Base-by-base conservation (phyloP, 495 filamentous ascomycete species). In the Beverwykella pulmonaria region DNA sequence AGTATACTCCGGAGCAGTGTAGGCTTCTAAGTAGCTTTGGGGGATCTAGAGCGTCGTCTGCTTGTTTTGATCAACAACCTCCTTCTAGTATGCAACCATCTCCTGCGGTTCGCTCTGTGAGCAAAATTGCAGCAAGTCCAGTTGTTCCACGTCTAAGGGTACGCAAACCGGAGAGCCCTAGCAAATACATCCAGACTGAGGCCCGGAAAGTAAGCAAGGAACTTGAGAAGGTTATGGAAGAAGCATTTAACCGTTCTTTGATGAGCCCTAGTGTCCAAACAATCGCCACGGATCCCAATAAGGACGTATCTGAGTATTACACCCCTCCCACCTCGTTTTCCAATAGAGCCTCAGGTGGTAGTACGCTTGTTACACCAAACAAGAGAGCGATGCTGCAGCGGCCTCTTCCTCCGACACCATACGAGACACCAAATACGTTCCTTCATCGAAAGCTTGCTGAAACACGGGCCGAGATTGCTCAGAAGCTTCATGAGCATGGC, bases 231-330 rank as follows among this genome's bases (percentile, higher is more conserved):
- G 83, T 87, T n/a, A 88, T 86, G 67, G 87, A 90, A 64, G 91
- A 92, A 67, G 92, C 92, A 0, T 97, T 97, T 77, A 92, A 91
- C 68, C 84, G 87, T 25, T 87, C 84, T 34, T 87, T 87, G 0
- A 72, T 89, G 0, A 79, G 82, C 1, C 84, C 80, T 63, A 77
- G 72, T 65, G 46, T 71, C 27, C 73, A 65, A 8, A 77, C 80
- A 9, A 76, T 80, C 2, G 76, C 75, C 9, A 82, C 78, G 22
- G 80, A 78, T 29, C 79, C 72, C 30, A 48, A 63, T 29, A 36
- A 29, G 17, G 65, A 68, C 25, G 25, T 72, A 67, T n/a, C 76
- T 30, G 71, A 75, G 30, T 75, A 75, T 53, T 67, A 77, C 36
- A 78, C 73, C 23, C 72, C 73, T 50, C 81, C 79, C 19, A 80